Percentiles rank a stretch among this genome's conserved stretches.
phyloP scores from a whole-genome alignment of 192 early-diverging fungal genomes.

The Obelidium mucronatum region DNA sequence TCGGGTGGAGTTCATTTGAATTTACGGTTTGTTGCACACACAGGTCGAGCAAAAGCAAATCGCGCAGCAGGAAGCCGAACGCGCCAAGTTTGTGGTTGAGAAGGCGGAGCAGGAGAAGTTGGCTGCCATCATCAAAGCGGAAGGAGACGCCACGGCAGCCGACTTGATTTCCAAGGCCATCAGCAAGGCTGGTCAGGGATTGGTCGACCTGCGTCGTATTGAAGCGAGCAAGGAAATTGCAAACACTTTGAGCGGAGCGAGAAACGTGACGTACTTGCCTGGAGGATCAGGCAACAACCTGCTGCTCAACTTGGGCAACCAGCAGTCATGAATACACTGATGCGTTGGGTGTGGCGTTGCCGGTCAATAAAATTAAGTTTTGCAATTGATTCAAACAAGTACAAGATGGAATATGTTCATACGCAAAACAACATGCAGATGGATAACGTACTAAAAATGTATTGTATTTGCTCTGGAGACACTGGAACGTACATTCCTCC shows the following conservation, averaged over 20 bases:
- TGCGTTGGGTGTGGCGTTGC: no score
- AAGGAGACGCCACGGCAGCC: conserved; percentile 97
- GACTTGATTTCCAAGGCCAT: conserved; percentile 89
- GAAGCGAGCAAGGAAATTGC: conserved; percentile 98
- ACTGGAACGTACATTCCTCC: no score
- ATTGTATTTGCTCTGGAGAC: no score
- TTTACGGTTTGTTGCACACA: no score
- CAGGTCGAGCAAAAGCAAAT: conserved; percentile 25
- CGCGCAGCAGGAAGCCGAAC: conserved; percentile 98
- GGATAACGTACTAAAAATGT: no score
- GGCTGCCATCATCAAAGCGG: conserved; percentile 96
- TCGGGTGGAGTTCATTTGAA: no score
- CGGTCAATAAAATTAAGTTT: no score
- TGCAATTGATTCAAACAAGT: no score
- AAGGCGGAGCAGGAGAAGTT: conserved; percentile 98
- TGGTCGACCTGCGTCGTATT: conserved; percentile 95
- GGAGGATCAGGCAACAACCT: conserved; percentile 34
- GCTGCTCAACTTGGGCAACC: conserved; percentile 33
- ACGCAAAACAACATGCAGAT: no score
- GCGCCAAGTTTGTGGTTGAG: conserved; percentile 97
- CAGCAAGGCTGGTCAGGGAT: conserved; percentile 89
- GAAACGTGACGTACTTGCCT: conserved; percentile 96
- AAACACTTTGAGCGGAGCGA: conserved; percentile 76
- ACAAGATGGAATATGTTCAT: no score
- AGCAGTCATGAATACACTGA: conserved; percentile 6